Evolutionary conservation across 2,329 filamentous ascomycete species (phyloP), one percentile per base, ranked within the genome.

Genomic region (Orbilia javanica): DNA sequence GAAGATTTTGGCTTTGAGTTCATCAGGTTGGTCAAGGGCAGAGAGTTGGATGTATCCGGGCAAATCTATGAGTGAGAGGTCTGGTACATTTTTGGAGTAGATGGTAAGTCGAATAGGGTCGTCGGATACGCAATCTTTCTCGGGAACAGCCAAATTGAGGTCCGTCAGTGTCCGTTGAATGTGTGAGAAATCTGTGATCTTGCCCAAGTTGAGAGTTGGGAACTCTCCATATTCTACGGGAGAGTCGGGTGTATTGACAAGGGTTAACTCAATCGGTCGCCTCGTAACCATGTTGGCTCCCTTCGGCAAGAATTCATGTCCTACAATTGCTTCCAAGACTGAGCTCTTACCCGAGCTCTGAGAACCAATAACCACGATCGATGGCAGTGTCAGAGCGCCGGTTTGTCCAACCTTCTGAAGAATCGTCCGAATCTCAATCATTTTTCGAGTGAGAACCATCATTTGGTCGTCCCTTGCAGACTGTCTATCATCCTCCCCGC

Each of bases 201-300:
- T 96, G 75, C 93, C 92, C 15, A 99, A 86, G 0, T 95, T 94
- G 2, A 99, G 88, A 48, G 96, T 93, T 0, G 96, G 94, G 81
- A 99, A 99, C 84, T 99, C 96, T 83, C 94, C 96, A 83, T 97
- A 99, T 83, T 99, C 96, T 1, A 92, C 89, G 52, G 90, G 89
- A 0, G 93, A 91, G 71, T 94, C 91, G 0, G 95, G 95, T 0
- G 95, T 98, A 84, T 99, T 98, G 84, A 99, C 91, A 4, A 99
- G 88, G 0, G 96, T 99, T 70, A 99, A 88, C 85, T 99, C 96
- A 83, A 99, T 99, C 0, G 96, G 96, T 76, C 96, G 88, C 46
- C 96, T 89, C 7, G 96, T 99, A 62, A 99, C 96, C 96, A 99
- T 99, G 82, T 99, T 99, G 48, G 91, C 91, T n/a, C 96, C 96